Percentiles rank a stretch among this genome's conserved stretches.
Conservation (phyloP, 1,284 basidiomycete species). For the Trichosporon inkin region DNA sequence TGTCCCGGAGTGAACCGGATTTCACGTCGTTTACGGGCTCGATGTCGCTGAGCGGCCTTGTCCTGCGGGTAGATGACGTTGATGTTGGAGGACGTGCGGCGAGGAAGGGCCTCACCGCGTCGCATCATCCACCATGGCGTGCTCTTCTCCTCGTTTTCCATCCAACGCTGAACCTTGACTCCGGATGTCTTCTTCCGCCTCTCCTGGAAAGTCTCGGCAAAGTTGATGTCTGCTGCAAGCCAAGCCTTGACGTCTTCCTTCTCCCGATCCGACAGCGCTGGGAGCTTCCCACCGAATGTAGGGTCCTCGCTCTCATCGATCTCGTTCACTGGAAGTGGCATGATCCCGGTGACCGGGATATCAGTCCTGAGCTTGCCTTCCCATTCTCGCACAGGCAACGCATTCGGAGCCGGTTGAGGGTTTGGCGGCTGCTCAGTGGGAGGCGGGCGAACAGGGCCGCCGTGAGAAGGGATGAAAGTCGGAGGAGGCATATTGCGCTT, state of each 20-base stretch:
- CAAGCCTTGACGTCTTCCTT: conserved; percentile 55
- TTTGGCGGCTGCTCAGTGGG: conserved; percentile 11
- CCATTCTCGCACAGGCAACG: conserved; percentile 47
- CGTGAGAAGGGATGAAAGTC: conserved; percentile 33
- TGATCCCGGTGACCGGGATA: conserved; percentile 61
- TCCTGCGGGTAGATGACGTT: conserved; percentile 62
- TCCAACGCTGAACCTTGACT: conserved; percentile 40
- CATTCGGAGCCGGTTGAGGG: conserved; percentile 2
- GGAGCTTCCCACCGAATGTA: conserved; percentile 55
- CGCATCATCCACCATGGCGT: conserved; percentile 45
- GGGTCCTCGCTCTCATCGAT: conserved; percentile 50
- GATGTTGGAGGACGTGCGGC: conserved; percentile 52
- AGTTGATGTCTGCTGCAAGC: conserved; percentile 57
- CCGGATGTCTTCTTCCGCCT: conserved; percentile 36
- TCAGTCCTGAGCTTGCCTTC: conserved; percentile 54
- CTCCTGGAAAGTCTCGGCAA: conserved; percentile 44
- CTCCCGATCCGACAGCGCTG: conserved; percentile 56
- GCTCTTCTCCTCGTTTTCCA: conserved; percentile 54
- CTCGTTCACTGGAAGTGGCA: conserved; percentile 59
- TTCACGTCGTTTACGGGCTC: conserved; percentile 56
- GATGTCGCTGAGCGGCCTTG: conserved; percentile 49
- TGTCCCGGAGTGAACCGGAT: conserved; percentile 53
- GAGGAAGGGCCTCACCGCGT: conserved; percentile 29
- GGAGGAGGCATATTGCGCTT: conserved; percentile 38
- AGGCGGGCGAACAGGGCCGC: conserved; percentile 16